Percentiles rank a stretch among this genome's conserved stretches.
phyloP scores from a whole-genome alignment of 345 rosid genomes.

The Salix viminalis region DNA sequence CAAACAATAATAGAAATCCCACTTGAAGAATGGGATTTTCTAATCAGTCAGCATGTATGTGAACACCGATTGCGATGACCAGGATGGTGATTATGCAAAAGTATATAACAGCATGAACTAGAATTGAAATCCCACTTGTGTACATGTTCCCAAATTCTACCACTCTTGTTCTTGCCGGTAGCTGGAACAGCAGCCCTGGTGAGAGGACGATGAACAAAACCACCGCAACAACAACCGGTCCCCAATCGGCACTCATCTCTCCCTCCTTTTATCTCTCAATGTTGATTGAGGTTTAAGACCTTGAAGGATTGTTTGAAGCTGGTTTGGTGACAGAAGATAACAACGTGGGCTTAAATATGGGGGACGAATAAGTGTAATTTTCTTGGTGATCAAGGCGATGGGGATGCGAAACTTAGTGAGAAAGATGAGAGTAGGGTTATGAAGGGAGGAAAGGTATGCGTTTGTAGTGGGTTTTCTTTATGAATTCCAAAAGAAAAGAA shows the following conservation, averaged over 20 bases:
- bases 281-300: not conserved
- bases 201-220: constrained; percentile 72
- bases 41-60: constrained; percentile 42
- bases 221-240: constrained; percentile 66
- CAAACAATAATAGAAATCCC: not conserved
- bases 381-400: constrained; percentile 50
- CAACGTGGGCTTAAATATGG: constrained; percentile 17
- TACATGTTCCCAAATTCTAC: constrained; percentile 92
- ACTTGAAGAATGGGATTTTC: not conserved
- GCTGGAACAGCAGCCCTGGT: constrained; percentile 84
- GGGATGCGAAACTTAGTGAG: constrained; percentile 47
- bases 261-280: not conserved
- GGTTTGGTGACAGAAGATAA: not conserved
- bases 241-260: constrained; percentile 81
- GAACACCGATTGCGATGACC: constrained; percentile 65
- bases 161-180: constrained; percentile 69
- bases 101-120: constrained; percentile 77
- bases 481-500: constrained; percentile 21
- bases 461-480: constrained; percentile 47
- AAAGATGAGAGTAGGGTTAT: constrained; percentile 27
- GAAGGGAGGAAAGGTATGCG: constrained; percentile 45
- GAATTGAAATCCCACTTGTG: constrained; percentile 83
- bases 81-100: constrained; percentile 79
- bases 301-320: constrained; percentile 1
- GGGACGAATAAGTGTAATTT: constrained; percentile 23